Base-by-base conservation (phyloP, 306 rosid genomes). In the Rosa rugosa region DNA sequence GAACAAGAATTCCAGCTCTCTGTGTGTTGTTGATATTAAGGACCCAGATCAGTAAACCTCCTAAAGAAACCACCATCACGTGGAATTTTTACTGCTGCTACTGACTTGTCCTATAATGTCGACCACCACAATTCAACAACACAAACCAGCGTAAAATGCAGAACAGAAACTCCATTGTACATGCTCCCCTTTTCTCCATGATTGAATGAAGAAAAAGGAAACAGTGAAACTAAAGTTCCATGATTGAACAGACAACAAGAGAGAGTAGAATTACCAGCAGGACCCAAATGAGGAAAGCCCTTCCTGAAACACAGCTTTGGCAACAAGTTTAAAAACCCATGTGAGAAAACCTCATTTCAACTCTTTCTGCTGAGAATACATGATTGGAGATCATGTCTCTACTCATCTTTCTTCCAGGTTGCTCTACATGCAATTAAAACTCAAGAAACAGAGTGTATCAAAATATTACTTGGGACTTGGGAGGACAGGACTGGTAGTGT, bases 1-100 rank as follows among this genome's bases (percentile, higher is more conserved):
- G 78, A 22, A 79, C 66, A 34, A 87, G 67, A 23, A 82, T 66
- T 40, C 83, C 77, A 73, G 77, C 75, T 80, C 78, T 77, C 84
- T 86, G 80, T 45, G 69, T 77, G 78, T 72, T 80, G 80, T 65
- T 80, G 80, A 84, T 81, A 77, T 82, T 81, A 82, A 87, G 75
- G 54, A 81, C 59, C 79, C 83, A 77, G 72, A 64, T 53, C 62
- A 83, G 62, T 63, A 85, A 76, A 69, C 80, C 84, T 53, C 82
- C 76, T 23, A 25, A 45, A 40, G 54, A 78, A 64, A 68, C 57
- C 83, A 85, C 83, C 97, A 87, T 84, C 47, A 60, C 74, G 36
- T 59, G 36, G 6, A 31, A 69, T 16, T 14, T 16, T 8, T 7
- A 42, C 41, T 12, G 42, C 64, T 75, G n/a, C 38, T 38, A 66